Base-by-base conservation (phyloP, 495 filamentous ascomycete species). In the Articulospora tetracladia region DNA sequence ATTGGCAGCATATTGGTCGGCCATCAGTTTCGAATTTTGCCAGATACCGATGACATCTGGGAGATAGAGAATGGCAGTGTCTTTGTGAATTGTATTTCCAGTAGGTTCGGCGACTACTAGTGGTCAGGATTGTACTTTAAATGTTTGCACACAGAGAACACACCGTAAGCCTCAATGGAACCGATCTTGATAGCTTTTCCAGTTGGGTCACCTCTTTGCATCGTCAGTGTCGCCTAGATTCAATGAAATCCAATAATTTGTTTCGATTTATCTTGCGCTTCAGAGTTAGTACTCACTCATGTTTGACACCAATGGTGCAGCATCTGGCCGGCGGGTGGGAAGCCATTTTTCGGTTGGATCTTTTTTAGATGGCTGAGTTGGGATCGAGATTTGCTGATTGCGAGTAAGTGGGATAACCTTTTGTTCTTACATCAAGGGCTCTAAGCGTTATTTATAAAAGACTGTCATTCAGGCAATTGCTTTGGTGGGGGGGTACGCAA, bases 1-100 rank as follows among this genome's bases (percentile, higher is more conserved):
- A 68, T 89, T 88, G 66, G 83, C 85, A 58, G 92, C 92, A 61
- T 82, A 91, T 70, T 91, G 87, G 76, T 95, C 91, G 59, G 90
- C 91, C 58, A 93, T 75, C 50, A 96, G 82, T 76, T 93, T 78
- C 68, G 83, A 77, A 75, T 95, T 95, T 70, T 82, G 75, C 65
- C 84, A 91, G 71, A 90, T 82, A 60, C 87, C 82, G 66, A 90
- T 80, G 66, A 90, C 80, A 63, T 92, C 88, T 34, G 84, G 80
- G 44, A 90, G 65, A 70, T 76, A 75, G 55, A 84, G 72, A 49
- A 86, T 81, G 48, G 74, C 83, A 47, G 76, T 73, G 57, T 77
- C 75, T 53, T 79, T 73, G 71, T 78, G 74, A 15, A 68, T 67
- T 13, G 67, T 75, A 55, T 71, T 70, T 10, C 72, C 70, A 1